Percentiles rank a stretch among this genome's conserved stretches.
phyloP scores from a whole-genome alignment of 192 early-diverging fungal genomes.

The Coemansia sp. region DNA sequence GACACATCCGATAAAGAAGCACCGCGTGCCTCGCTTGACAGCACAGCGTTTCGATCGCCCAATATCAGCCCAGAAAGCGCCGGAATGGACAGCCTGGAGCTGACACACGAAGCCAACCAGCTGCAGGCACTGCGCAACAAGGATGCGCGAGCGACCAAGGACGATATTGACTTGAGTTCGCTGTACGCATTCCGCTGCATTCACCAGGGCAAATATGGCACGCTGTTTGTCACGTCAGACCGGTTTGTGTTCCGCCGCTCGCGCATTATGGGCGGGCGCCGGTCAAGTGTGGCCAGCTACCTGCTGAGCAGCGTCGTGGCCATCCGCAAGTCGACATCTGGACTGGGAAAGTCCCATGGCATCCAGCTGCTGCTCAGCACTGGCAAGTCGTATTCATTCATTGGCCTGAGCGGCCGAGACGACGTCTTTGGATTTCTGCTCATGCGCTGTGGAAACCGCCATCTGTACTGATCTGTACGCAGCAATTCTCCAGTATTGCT shows the following conservation, averaged over 20 bases:
- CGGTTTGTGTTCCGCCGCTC: constrained; percentile 47
- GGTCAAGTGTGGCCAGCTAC: constrained; percentile 42
- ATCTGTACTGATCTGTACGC: constrained; percentile 19
- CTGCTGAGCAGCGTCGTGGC: constrained; percentile 46
- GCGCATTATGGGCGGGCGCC: constrained; percentile 52
- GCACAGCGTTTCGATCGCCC: constrained; percentile 2
- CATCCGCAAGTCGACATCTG: constrained; percentile 41
- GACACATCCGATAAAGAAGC: neutral
- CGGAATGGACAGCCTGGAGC: constrained; percentile 25
- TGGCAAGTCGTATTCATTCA: constrained; percentile 36
- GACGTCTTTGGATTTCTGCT: constrained; percentile 54
- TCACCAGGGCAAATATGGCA: constrained; percentile 52
- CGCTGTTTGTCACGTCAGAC: constrained; percentile 50
- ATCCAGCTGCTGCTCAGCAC: constrained; percentile 45
- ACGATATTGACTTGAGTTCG: constrained; percentile 31
- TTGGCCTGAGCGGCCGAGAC: constrained; percentile 44
- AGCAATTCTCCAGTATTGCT: too few species aligned
- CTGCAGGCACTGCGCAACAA: constrained; percentile 39
- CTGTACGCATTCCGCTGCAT: constrained; percentile 55
- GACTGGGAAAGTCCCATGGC: constrained; percentile 45
- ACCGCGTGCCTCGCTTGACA: constrained; percentile 4
- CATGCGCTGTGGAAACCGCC: constrained; percentile 46
- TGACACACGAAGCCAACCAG: constrained; percentile 39
- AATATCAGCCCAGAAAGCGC: constrained; percentile 9
- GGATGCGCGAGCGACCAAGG: constrained; percentile 35